Base-by-base conservation (phyloP, 139 green algal genomes). In the Coelastrella sp. region DNA sequence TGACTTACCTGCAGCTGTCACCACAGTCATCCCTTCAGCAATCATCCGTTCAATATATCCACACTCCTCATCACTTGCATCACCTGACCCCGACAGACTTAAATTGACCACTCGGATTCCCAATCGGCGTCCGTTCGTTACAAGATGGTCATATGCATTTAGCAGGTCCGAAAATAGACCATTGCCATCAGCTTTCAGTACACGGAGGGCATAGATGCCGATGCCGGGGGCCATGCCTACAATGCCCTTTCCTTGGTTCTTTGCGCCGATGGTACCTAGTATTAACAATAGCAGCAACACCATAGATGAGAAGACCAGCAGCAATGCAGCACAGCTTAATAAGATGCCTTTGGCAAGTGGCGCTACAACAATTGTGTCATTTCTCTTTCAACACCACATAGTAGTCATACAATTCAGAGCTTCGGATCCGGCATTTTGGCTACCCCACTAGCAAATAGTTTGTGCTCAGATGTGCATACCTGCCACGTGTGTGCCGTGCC, bases 71-170 rank as follows among this genome's bases (percentile, higher is more conserved):
- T 74, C 63, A 30, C 34, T 53, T 19, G 41, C 3, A n/a, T 34
- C 15, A 34, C 62, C 79, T 1, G 50, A 38, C 17, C 79, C 79
- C 2, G 60, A 74, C n/a, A 85, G 43, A 50, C 79, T 85, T 2
- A 85, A 32, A 66, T 85, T 85, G 4, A 85, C 30, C 2, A 85
- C 79, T 32, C 79, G 63, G 3, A 85, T 66, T 50, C 79, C 79
- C 27, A 76, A 27, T 21, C 21, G 43, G n/a, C 79, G 63, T 2
- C 53, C 79, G 32, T 77, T 76, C 5, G 48, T 11, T 2, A 74
- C 63, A 0, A 85, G 27, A 8, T 74, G 63, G 30, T 76, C 60
- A 41, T 76, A 74, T 15, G 79, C 63, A 5, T 35, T n/a, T 4
- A 85, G 30, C 21, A 85, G 30, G 79, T 76, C 63, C 4, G 79